Conservation (phyloP, 73 alveolate species). For the Tetrahymena borealis region DNA sequence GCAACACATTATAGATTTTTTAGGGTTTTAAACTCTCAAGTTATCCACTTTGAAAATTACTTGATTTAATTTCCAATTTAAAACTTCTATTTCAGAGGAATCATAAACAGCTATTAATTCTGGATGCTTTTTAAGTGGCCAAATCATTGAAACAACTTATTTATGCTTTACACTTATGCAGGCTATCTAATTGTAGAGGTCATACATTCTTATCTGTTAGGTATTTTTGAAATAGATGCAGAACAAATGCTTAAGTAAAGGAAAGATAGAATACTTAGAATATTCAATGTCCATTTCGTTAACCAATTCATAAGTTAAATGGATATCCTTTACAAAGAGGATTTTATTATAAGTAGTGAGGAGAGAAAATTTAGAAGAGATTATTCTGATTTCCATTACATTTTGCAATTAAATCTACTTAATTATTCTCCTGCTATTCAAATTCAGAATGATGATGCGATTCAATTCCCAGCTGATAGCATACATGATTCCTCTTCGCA, state of each 20-base stretch:
- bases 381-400: background rate
- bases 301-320: background rate
- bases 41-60: background rate
- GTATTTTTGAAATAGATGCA: background rate
- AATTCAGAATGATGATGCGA: background rate
- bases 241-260: background rate
- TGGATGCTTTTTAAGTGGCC: background rate
- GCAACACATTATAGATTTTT: background rate
- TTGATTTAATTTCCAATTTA: background rate
- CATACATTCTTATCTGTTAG: background rate
- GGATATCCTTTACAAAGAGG: background rate
- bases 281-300: background rate
- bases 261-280: background rate
- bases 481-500: background rate
- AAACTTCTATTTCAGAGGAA: background rate
- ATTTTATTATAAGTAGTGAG: background rate
- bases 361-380: background rate
- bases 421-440: background rate
- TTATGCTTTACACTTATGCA: background rate
- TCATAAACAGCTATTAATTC: background rate
- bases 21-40: background rate
- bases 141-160: background rate
- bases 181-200: background rate
- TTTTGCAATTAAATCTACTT: background rate
- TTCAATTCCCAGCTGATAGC: background rate